These are phyloP conservation scores for Striga asiatica DNA, from an alignment of 257 asterid genomes.

Conservation along the genomic window DNA sequence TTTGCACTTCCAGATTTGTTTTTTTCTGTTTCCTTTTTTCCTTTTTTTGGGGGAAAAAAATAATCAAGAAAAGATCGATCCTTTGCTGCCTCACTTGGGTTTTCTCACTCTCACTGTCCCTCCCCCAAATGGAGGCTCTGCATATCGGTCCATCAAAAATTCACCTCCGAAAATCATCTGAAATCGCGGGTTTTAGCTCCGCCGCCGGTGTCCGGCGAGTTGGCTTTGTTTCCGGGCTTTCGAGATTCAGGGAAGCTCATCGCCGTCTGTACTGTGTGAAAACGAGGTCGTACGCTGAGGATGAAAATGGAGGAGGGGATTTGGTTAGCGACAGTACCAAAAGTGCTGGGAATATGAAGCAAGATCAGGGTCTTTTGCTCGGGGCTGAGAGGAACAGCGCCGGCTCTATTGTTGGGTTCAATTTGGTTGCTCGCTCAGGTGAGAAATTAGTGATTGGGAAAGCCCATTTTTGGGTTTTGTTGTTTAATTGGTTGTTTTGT, in stretches of 20 bases:
- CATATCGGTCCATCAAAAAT: slow-evolving; percentile 27
- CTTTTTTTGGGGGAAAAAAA: not conserved
- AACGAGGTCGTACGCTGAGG: slow-evolving; percentile 17
- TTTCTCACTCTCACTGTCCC: slow-evolving; percentile 4
- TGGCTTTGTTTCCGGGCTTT: slow-evolving; percentile 28
- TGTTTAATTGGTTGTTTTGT: not conserved
- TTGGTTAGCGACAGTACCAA: slow-evolving; percentile 14
- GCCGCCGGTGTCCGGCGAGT: slow-evolving; percentile 27
- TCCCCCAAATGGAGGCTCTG: slow-evolving; percentile 37
- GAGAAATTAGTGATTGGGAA: not conserved
- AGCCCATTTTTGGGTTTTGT: no score
- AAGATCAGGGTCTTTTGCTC: slow-evolving; percentile 29
- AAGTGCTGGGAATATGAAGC: slow-evolving; percentile 20
- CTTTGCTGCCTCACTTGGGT: slow-evolving; percentile 23
- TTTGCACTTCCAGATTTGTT: not conserved
- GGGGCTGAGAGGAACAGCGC: slow-evolving; percentile 44
- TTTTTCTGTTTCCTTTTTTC: not conserved
- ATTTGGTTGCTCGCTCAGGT: slow-evolving; percentile 70
- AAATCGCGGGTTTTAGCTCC: slow-evolving; percentile 9
- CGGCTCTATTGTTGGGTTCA: slow-evolving; percentile 60
- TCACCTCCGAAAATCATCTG: not conserved
- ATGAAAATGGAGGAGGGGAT: slow-evolving; percentile 14
- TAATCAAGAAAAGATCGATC: slow-evolving; percentile 7
- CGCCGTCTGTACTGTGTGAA: slow-evolving; percentile 21
- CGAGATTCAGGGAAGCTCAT: slow-evolving; percentile 19